Percentiles rank a stretch among this genome's conserved stretches.
phyloP scores from a whole-genome alignment of 2,329 filamentous ascomycete species.

The Venturiaceae sp. region DNA sequence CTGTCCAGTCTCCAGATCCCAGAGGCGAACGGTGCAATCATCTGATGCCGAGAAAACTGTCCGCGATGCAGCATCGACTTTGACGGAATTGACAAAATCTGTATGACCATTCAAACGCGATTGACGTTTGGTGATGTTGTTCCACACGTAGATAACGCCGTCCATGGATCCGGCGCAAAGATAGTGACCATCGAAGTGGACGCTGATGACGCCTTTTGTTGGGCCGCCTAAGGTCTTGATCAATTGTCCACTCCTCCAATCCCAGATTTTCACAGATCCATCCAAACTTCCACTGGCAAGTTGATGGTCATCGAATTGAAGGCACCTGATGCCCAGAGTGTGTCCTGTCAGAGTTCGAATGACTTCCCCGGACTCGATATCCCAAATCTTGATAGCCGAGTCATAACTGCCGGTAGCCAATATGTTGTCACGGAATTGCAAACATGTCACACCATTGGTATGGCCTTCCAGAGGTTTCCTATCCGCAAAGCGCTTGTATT shows the following conservation, averaged over 20 bases:
- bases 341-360: conserved; percentile 80
- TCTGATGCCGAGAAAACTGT: conserved; percentile 91
- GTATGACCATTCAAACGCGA: conserved; percentile 74
- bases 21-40: conserved; percentile 82
- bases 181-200: conserved; percentile 78
- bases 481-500: conserved; percentile 79
- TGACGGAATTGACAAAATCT: conserved; percentile 96
- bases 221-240: conserved; percentile 75
- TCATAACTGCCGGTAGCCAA: conserved; percentile 94
- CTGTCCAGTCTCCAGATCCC: conserved; percentile 78
- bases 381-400: conserved; percentile 90
- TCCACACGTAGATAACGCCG: conserved; percentile 83
- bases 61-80: conserved; percentile 69
- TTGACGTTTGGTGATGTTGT: conserved; percentile 74
- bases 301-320: conserved; percentile 89
- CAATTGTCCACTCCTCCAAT: conserved; percentile 86
- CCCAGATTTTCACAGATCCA: conserved; percentile 85
- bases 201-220: conserved; percentile 69
- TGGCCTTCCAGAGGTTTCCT: conserved; percentile 78
- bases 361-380: conserved; percentile 78
- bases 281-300: conserved; percentile 87
- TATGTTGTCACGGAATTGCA: conserved; percentile 79
- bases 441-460: conserved; percentile 74
- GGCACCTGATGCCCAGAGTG: conserved; percentile 69
- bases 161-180: conserved; percentile 87